Evolutionary conservation across 2,329 filamentous ascomycete species (phyloP).

Genomic region (Aspergillus neoniger): DNA sequence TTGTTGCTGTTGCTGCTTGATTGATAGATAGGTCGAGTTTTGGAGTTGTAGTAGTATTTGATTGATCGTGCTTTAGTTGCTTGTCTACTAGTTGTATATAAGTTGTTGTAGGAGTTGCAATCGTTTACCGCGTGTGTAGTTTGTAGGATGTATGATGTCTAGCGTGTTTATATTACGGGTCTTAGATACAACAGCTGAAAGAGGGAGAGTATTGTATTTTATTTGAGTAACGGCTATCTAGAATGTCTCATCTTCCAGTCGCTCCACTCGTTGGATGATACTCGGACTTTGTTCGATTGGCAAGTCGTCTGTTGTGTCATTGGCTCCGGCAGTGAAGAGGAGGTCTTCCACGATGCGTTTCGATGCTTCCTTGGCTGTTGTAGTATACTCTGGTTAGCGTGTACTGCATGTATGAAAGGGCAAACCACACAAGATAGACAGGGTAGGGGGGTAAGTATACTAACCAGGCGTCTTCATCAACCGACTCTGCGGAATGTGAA

Average conservation of each 20-base stretch:
- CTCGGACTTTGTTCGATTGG: slow-evolving; percentile 47
- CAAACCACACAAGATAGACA: not conserved
- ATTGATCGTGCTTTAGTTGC: no score
- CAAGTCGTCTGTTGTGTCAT: slow-evolving; percentile 40
- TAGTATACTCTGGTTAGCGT: not conserved
- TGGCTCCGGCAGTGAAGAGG: slow-evolving; percentile 48
- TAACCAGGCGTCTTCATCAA: slow-evolving; percentile 52
- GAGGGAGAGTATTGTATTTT: not conserved
- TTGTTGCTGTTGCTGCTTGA: no score
- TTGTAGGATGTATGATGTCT: no score
- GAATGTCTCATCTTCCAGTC: slow-evolving; percentile 51
- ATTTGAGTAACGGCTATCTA: slow-evolving; percentile 21
- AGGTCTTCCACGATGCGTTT: slow-evolving; percentile 53
- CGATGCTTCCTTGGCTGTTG: slow-evolving; percentile 51
- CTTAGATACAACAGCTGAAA: not conserved
- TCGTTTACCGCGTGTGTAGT: no score
- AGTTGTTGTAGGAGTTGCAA: no score
- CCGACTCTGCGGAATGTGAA: slow-evolving; percentile 53
- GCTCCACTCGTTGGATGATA: slow-evolving; percentile 44
- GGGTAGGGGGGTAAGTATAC: slow-evolving; percentile 10
- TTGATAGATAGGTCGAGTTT: no score
- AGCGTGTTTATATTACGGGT: no score
- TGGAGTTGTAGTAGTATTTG: no score
- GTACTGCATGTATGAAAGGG: not conserved
- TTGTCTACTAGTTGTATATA: no score